Evolutionary conservation across 2,329 filamentous ascomycete genomes (phyloP), one percentile per base, ranked within the genome.

Genomic region (Zelopaecilomyces penicillatus): DNA sequence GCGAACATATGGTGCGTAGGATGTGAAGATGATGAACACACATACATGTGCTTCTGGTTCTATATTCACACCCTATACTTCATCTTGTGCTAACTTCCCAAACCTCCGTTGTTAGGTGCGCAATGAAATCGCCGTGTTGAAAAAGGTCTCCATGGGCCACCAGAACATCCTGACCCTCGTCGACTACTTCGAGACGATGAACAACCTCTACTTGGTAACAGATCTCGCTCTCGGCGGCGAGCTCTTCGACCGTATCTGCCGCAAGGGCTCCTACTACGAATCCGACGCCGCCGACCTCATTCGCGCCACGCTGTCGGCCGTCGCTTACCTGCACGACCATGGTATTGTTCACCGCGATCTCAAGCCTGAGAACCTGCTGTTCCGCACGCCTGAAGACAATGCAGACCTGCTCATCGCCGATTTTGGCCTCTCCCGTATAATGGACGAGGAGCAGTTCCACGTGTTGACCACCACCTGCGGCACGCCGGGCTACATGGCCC

Each of bases 171-270:
- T 98, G 50, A 98, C 93, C 1, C 76, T 98, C 47, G 93, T 97
- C 57, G 93, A 98, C 71, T 98, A 97, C 68, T 98, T 98, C 62
- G 93, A 98, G 71, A 98, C 93, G 5, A 95, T 96, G 87, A 97
- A 98, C 71, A 98, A 98, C 68, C 78, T 98, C 53, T 98, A 98
- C 65, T 83, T 98, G 33, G 93, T 98, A 42, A 97, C 93, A 37
- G 93, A 98, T 61, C 84, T 98, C 30, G 93, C 93, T 12, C 82
- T 97, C 12, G 93, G 93, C 52, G 93, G 93, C 55, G 93, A 98
- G 66, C 80, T 98, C 11, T 98, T 98, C 64, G 93, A 98, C 65
- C 87, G 93, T 56, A 98, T 98, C 66, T 98, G 93, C 68, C 85
- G 93, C 52, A 98, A 98, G 70, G 93, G 93, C 53, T 95, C 87